Evolutionary conservation across 2,329 filamentous ascomycete species (phyloP).

Genomic region (Fusarium stilboides): DNA sequence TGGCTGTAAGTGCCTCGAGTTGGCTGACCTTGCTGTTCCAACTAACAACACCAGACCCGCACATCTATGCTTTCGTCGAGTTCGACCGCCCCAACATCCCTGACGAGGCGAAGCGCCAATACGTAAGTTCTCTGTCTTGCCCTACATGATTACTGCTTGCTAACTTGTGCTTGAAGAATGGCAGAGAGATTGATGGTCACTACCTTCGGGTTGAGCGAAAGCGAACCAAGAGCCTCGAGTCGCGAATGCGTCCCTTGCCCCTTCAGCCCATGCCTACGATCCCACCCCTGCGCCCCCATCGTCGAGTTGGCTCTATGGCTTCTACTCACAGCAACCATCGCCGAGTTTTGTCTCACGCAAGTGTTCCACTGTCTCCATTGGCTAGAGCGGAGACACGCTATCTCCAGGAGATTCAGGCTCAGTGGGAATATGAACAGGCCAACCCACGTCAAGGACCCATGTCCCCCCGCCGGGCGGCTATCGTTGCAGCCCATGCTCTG

Average conservation of each 20-base stretch:
- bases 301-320: constrained; percentile 8
- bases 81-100: constrained; percentile 57
- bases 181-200: constrained; percentile 51
- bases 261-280: not conserved
- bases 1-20: constrained; percentile 27
- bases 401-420: not conserved
- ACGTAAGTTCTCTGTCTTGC: constrained; percentile 53
- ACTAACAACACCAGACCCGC: constrained; percentile 39
- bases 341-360: not conserved
- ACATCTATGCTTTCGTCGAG: constrained; percentile 58
- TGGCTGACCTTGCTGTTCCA: not conserved
- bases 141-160: not conserved
- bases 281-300: constrained; percentile 22
- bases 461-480: not conserved
- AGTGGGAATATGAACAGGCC: not conserved
- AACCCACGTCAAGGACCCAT: not conserved
- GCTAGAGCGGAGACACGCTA: not conserved
- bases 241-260: not conserved
- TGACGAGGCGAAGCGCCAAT: constrained; percentile 54
- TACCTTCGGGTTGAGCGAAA: constrained; percentile 59
- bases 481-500: not conserved
- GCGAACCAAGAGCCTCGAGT: constrained; percentile 41
- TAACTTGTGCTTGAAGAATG: constrained; percentile 50
- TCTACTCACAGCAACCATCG: not conserved
- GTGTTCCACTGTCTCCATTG: not conserved